Conservation (phyloP, 352 stramenopile species). For the Phytophthora quininea region DNA sequence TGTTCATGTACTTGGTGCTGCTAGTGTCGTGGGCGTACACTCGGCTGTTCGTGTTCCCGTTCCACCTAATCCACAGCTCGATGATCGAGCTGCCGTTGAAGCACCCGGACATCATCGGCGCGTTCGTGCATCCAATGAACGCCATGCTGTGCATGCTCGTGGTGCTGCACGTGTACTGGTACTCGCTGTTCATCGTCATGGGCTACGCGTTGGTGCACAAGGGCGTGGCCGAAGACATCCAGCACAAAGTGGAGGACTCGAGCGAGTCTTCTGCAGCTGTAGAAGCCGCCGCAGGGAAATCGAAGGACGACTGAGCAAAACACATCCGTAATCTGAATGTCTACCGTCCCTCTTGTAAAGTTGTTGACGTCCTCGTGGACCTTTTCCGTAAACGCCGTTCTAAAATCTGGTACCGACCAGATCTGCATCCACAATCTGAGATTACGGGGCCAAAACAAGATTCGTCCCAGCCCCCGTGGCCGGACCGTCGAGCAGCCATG, state of each 20-base stretch:
- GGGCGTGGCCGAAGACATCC: slow-evolving; percentile 51
- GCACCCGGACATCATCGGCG: slow-evolving; percentile 29
- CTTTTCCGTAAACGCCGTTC: neutral
- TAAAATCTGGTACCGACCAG: neutral
- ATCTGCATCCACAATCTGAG: too few relatives aligned
- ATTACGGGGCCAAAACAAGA: neutral
- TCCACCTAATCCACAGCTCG: slow-evolving; percentile 38
- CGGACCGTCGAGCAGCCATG: slow-evolving; percentile 33
- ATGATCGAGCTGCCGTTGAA: slow-evolving; percentile 26
- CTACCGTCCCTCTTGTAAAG: slow-evolving; percentile 7
- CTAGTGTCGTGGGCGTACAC: slow-evolving; percentile 50
- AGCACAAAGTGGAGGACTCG: slow-evolving; percentile 54
- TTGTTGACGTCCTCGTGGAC: slow-evolving; percentile 4
- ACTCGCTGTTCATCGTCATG: slow-evolving; percentile 47
- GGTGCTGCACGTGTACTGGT: too few relatives aligned
- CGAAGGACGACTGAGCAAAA: slow-evolving; percentile 36
- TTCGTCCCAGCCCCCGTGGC: too few relatives aligned
- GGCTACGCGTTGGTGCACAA: slow-evolving; percentile 43
- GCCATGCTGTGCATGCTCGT: slow-evolving; percentile 46
- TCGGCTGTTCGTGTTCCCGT: slow-evolving; percentile 49
- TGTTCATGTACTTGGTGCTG: slow-evolving; percentile 41
- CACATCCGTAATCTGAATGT: slow-evolving; percentile 11
- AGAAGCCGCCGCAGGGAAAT: slow-evolving; percentile 21
- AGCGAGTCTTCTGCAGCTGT: neutral
- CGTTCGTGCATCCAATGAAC: slow-evolving; percentile 40